A percentile compares a stretch with the other conserved stretches of the same genome.
These are phyloP conservation scores for Cryphonectria radicalis DNA, from an alignment of 2,329 filamentous ascomycete genomes.

Conservation along the genomic window DNA sequence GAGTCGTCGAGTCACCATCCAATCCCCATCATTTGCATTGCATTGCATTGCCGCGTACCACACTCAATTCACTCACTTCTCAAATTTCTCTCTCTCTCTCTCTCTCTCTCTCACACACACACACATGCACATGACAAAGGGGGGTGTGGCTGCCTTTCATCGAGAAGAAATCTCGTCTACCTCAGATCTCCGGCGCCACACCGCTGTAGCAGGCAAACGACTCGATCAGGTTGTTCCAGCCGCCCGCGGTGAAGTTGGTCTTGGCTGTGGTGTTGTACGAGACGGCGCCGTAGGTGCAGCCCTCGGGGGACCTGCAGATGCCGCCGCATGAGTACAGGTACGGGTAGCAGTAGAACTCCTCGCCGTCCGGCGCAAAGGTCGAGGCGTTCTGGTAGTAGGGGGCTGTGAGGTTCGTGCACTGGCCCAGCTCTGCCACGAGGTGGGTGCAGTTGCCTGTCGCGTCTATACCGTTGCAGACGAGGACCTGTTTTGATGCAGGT, in stretches of 20 bases:
- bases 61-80: neutral
- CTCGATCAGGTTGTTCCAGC: constrained; percentile 47
- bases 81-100: neutral
- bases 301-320: constrained; percentile 54
- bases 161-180: neutral
- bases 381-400: constrained; percentile 47
- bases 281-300: constrained; percentile 56
- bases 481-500: constrained; percentile 41
- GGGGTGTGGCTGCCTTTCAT: neutral
- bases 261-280: constrained; percentile 51
- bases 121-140: neutral
- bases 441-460: constrained; percentile 53
- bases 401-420: constrained; percentile 50
- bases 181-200: neutral
- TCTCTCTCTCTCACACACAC: neutral
- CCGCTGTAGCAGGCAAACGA: constrained; percentile 43
- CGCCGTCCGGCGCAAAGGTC: constrained; percentile 57
- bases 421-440: constrained; percentile 46
- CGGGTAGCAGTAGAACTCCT: constrained; percentile 53
- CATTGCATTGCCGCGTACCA: constrained; percentile 7
- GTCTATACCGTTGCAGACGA: constrained; percentile 56
- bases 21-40: neutral
- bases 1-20: neutral
- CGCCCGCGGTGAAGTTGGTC: constrained; percentile 48
- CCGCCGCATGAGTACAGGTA: constrained; percentile 46